A percentile compares a stretch with the other conserved stretches of the same genome.
These are phyloP conservation scores for Mesotaenium endlicherianum DNA, from an alignment of 139 green algal genomes.

Conservation along the genomic window DNA sequence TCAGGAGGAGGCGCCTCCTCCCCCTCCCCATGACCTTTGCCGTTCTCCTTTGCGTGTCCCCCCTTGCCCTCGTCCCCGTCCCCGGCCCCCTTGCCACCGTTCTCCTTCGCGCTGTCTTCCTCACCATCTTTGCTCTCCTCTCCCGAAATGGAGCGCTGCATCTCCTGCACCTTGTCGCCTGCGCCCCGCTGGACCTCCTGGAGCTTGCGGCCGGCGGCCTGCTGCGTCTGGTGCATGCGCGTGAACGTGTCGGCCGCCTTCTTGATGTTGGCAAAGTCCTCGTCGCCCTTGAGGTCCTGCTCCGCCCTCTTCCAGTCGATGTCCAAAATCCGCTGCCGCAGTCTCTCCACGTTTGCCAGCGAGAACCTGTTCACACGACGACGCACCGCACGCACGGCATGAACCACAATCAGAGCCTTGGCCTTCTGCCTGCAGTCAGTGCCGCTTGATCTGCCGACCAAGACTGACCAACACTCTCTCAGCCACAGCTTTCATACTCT, in stretches of 20 bases:
- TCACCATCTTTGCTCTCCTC: background rate
- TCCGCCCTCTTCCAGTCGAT: constrained; percentile 30
- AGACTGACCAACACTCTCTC: no score
- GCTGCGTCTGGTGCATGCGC: background rate
- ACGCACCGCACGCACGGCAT: no score
- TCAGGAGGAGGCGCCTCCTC: no score
- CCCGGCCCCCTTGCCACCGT: background rate
- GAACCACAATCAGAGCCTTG: no score
- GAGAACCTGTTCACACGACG: no score
- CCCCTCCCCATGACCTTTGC: background rate
- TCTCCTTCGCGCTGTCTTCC: background rate
- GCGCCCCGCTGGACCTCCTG: background rate
- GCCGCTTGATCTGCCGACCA: no score
- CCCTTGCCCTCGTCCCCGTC: background rate
- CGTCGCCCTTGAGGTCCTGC: background rate
- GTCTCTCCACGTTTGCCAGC: constrained; percentile 9
- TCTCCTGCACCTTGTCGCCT: background rate
- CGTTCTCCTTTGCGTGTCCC: background rate
- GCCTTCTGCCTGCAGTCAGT: no score
- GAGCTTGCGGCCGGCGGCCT: background rate
- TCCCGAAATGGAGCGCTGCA: background rate
- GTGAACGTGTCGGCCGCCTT: background rate
- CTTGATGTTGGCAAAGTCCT: constrained; percentile 17
- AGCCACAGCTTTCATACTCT: no score
- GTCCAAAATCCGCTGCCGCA: constrained; percentile 13